Conservation (phyloP, 371 early-diverging fungal genomes). For the Mortierella sp. region DNA sequence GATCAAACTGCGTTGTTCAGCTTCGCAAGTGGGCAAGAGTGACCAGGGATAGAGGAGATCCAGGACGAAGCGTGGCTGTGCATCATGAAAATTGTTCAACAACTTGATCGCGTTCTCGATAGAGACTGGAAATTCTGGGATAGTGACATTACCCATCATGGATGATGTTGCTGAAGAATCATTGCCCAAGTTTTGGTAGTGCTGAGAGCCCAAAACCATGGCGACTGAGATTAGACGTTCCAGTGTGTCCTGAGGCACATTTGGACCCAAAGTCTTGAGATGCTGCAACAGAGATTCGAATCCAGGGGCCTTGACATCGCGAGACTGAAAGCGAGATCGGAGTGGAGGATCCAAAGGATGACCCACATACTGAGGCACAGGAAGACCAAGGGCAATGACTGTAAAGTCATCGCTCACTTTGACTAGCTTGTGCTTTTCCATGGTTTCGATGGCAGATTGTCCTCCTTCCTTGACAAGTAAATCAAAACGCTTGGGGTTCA, state of each 20-base stretch:
- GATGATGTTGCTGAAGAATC: conserved; percentile 52
- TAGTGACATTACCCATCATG: conserved; percentile 60
- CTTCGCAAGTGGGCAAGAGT: conserved; percentile 67
- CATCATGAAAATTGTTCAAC: conserved; percentile 60
- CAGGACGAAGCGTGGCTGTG: conserved; percentile 67
- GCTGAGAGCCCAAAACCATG: conserved; percentile 66
- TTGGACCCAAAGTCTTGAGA: conserved; percentile 53
- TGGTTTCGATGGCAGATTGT: conserved; percentile 52
- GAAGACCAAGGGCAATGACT: conserved; percentile 84
- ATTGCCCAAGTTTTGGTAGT: conserved; percentile 41
- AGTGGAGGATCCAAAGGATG: conserved; percentile 88
- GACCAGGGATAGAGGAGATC: conserved; percentile 78
- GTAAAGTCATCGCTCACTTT: conserved; percentile 78
- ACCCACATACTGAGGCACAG: conserved; percentile 83
- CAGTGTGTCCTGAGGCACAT: conserved; percentile 63
- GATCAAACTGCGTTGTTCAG: conserved; percentile 72
- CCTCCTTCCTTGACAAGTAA: conserved; percentile 58
- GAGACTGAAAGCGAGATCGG: conserved; percentile 82
- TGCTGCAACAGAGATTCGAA: conserved; percentile 67
- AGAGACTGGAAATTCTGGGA: conserved; percentile 79
- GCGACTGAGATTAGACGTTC: conserved; percentile 74
- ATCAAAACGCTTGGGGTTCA: conserved; percentile 72
- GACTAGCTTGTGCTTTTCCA: conserved; percentile 70
- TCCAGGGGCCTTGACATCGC: conserved; percentile 70
- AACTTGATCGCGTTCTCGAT: conserved; percentile 66